Conservation (phyloP, 2,329 filamentous ascomycete genomes). For the Neopestalotiopsis rosae region DNA sequence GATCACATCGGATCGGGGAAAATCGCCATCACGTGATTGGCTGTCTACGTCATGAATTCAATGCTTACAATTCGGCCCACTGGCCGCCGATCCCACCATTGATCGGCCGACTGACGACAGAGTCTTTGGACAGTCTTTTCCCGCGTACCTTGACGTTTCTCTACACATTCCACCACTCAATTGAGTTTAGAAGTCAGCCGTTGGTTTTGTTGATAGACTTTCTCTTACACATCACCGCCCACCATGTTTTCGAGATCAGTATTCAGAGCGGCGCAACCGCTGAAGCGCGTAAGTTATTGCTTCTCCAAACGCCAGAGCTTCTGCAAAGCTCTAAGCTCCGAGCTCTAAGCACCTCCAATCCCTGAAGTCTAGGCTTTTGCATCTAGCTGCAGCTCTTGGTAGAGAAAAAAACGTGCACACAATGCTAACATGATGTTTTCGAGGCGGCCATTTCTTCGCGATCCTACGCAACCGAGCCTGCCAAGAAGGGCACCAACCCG, state of each 20-base stretch:
- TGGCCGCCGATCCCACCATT: slow-evolving; percentile 9
- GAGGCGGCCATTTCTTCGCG: slow-evolving; percentile 35
- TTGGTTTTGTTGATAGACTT: neutral
- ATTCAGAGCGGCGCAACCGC: slow-evolving; percentile 58
- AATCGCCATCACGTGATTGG: slow-evolving; percentile 17
- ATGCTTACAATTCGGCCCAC: neutral
- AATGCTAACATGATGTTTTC: slow-evolving; percentile 22
- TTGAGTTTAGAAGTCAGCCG: slow-evolving; percentile 9
- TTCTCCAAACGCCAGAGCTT: slow-evolving; percentile 17
- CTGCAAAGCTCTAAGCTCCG: slow-evolving; percentile 25
- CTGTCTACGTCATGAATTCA: slow-evolving; percentile 13
- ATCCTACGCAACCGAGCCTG: slow-evolving; percentile 70
- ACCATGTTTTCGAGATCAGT: slow-evolving; percentile 65
- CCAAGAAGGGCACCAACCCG: slow-evolving; percentile 62
- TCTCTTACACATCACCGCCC: slow-evolving; percentile 16
- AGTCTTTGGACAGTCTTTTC: neutral
- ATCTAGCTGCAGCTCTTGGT: too few relatives aligned
- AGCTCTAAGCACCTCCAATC: slow-evolving; percentile 16
- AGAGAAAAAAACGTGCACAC: too few relatives aligned
- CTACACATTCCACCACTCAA: slow-evolving; percentile 11
- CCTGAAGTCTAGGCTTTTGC: too few relatives aligned
- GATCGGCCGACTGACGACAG: slow-evolving; percentile 13
- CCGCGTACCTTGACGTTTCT: neutral
- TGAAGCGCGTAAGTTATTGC: slow-evolving; percentile 56
- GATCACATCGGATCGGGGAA: too few relatives aligned